Evolutionary conservation across 345 rosid genomes (phyloP), one percentile per base, ranked within the genome.

Genomic region (Ailanthus altissimus): DNA sequence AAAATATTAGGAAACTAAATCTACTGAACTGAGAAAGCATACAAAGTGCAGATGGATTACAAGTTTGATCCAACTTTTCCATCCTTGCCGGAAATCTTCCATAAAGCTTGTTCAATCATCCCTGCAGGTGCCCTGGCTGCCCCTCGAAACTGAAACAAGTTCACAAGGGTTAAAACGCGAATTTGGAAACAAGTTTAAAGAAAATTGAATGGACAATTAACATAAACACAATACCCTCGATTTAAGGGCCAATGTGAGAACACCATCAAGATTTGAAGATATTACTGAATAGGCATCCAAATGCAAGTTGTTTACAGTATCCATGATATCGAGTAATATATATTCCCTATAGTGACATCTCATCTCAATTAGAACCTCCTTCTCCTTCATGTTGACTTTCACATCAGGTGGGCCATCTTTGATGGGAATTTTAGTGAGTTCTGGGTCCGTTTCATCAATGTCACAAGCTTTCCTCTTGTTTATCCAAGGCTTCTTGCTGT

Each of bases 311-410:
- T 86, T 89, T 23, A 88, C 81, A 67, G 91, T 88, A 82, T 93
- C 97, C 93, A 95, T 89, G 81, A 93, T 81, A 72, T 95, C 96
- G 20, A 87, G 88, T 84, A 93, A 73, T 53, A 93, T 80, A 60
- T 84, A 88, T 73, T 93, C 94, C 80, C 94, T 89, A 72, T 83
- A 87, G 56, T 76, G 84, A 83, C 97, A 93, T 81, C 76, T 85
- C 74, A 93, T 87, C 83, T 94, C 94, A 54, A 95, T 83, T 38
- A 75, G 51, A 74, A 93, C 91, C 60, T 95, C 93, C 60, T 49
- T 77, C 16, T 83, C 90, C 75, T 78, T 86, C 28, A 80, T 72
- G 78, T 82, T 78, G 57, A 90, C 89, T 64, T 83, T 87, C 71
- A 90, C 81, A 46, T 86, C 80, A 20, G 79, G 5, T 11, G 61